Evolutionary conservation across 129 eudicot genomes (phyloP), one percentile per base, ranked within the genome.

Genomic region (Saussurea involucrata): DNA sequence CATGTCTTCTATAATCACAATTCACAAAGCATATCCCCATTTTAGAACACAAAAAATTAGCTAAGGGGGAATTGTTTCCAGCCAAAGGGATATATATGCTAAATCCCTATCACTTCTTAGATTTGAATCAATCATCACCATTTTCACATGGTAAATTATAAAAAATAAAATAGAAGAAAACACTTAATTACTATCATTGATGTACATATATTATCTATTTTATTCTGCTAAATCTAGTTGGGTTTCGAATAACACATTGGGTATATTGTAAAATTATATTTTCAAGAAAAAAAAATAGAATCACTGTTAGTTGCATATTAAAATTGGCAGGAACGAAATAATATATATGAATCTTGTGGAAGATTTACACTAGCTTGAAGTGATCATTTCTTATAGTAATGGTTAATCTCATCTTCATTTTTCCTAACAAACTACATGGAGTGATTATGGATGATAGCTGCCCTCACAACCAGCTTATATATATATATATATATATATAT

Each of bases 341-440:
- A 44, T 28, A 40, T 64, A 44, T 28, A 73, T 66, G 34, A 66
- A 34, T 68, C 79, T 80, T 49, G 8, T 20, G 42, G 66, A 80
- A 72, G 68, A 72, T 31, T 79, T 24, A 64, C 15, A 20, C 33
- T 1, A n/a, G 15, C n/a, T n/a, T 25, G 17, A 6, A 78, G 71
- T 31, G 20, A n/a, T 17, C 53, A 69, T 60, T 36, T 61, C 32
- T 78, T 78, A 1, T 32, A 65, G 61, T 49, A 33, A 55, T 73
- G 72, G 69, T 33, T 73, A 72, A 72, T 67, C 33, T n/a, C 73
- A 72, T 24, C 27, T 24, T 73, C 31, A 22, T 31, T 80, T 80
- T 80, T 80, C 80, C 69, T 70, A 80, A 80, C 84, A 80, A 80
- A 74, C 84, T 13, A 33, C 28, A 79, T 57, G 29, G 66, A 53